These are phyloP conservation scores for Phaseolus lunatus DNA, from an alignment of 306 rosid species.

Conservation along the genomic window DNA sequence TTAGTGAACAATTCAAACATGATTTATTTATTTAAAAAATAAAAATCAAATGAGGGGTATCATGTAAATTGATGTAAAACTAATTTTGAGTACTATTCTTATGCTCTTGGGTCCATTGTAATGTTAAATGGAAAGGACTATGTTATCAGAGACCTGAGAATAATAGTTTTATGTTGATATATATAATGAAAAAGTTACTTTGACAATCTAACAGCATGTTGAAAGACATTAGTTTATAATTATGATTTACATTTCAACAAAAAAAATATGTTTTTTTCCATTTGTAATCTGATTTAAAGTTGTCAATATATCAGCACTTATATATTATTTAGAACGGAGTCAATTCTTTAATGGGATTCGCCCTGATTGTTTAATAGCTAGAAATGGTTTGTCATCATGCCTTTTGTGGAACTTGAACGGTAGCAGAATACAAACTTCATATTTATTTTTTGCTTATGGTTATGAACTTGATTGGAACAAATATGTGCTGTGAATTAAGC, in stretches of 20 bases:
- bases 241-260: too few relatives aligned
- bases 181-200: too few relatives aligned
- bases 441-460: neutral
- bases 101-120: neutral
- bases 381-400: neutral
- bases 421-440: neutral
- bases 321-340: neutral
- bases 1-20: neutral
- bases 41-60: neutral
- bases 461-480: constrained; percentile 18
- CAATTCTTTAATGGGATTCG: neutral
- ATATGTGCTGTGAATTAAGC: neutral
- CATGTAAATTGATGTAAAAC: neutral
- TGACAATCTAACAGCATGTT: too few relatives aligned
- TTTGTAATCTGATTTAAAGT: too few relatives aligned
- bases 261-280: too few relatives aligned
- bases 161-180: neutral
- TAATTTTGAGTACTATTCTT: neutral
- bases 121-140: neutral
- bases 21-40: neutral
- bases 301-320: too few relatives aligned
- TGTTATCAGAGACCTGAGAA: neutral
- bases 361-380: neutral
- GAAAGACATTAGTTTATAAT: too few relatives aligned
- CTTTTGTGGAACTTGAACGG: neutral